Evolutionary conservation across 2,329 filamentous ascomycete species (phyloP).

Genomic region (Ceratocystis cubensis): DNA sequence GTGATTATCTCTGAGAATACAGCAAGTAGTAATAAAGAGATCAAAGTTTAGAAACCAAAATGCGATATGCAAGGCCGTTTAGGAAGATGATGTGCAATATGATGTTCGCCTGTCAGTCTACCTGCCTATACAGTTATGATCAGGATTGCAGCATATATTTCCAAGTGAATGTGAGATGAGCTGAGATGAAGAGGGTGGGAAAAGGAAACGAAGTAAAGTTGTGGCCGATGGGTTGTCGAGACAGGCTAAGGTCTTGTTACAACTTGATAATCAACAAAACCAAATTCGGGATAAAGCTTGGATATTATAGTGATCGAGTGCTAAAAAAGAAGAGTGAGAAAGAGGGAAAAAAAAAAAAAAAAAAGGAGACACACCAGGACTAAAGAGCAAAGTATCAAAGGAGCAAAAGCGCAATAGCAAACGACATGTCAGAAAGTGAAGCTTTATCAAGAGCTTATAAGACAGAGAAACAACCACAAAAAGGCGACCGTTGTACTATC

Average conservation of each 20-base stretch:
- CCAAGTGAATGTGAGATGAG: neutral
- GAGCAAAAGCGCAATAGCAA: neutral
- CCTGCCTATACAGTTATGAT: neutral
- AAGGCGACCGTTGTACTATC: neutral
- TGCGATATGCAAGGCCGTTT: neutral
- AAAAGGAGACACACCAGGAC: neutral
- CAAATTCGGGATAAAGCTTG: neutral
- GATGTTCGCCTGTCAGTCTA: neutral
- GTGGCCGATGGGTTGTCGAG: neutral
- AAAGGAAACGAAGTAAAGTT: neutral
- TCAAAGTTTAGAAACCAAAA: neutral
- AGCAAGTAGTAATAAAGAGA: neutral
- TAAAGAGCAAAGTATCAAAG: neutral
- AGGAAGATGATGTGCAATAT: constrained; percentile 4
- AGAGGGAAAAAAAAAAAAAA: neutral
- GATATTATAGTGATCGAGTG: neutral
- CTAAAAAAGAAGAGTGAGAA: neutral
- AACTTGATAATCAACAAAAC: neutral
- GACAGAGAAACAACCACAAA: neutral
- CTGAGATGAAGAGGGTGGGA: neutral
- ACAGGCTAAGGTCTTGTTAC: neutral
- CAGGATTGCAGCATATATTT: neutral
- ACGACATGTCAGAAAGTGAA: neutral
- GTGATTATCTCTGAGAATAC: constrained; percentile 6
- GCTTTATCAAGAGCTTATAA: neutral